Percentiles rank a stretch among this genome's conserved stretches.
phyloP scores from a whole-genome alignment of 768 basidiomycete genomes.

The Mrakia frigida region DNA sequence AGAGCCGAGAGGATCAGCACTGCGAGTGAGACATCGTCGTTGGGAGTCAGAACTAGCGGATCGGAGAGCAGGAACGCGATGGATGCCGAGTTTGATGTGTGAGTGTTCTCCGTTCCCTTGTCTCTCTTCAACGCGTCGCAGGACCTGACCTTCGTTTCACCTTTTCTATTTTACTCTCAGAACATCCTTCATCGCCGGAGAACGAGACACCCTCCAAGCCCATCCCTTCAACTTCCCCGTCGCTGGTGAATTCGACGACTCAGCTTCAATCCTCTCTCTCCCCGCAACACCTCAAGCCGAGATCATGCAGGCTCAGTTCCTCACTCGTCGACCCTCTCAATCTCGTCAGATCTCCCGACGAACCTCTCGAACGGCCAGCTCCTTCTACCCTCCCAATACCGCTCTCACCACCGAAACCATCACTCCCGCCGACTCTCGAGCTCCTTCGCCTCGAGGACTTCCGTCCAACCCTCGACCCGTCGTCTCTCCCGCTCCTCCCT shows the following conservation, averaged over 20 bases:
- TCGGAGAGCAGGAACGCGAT: not conserved
- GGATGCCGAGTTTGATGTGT: slow-evolving; percentile 9
- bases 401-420: not conserved
- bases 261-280: not conserved
- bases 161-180: not conserved
- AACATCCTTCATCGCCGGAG: slow-evolving; percentile 7
- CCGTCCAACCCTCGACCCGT: not conserved
- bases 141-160: too few relatives aligned
- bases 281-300: slow-evolving; percentile 7
- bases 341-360: not conserved
- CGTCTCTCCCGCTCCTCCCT: not conserved
- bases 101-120: not conserved
- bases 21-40: not conserved
- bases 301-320: slow-evolving; percentile 5
- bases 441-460: not conserved
- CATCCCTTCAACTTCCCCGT: slow-evolving; percentile 1
- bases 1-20: not conserved
- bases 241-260: not conserved
- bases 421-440: not conserved
- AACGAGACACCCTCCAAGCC: slow-evolving; percentile 1
- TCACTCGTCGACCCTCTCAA: slow-evolving; percentile 5
- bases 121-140: too few relatives aligned
- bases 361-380: not conserved
- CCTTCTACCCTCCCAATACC: not conserved
- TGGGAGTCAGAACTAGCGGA: not conserved